These are phyloP conservation scores for Pinguiococcus pyrenoidosus DNA, from an alignment of 108 stramenopile genomes.

Conservation along the genomic window DNA sequence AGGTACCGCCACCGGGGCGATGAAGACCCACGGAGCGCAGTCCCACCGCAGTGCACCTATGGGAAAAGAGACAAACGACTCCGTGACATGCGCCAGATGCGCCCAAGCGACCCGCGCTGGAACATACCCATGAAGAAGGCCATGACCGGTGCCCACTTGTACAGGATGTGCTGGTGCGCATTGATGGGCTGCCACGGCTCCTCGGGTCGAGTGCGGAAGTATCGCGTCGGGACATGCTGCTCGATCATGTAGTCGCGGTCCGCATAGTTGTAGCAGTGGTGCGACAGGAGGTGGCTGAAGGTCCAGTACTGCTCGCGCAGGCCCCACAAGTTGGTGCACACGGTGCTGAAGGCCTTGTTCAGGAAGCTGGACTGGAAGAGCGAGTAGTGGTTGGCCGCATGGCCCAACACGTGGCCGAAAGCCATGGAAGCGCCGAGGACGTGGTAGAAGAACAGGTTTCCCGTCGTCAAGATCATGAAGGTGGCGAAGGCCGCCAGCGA, in stretches of 20 bases:
- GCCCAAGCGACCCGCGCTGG: no score
- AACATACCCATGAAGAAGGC: no score
- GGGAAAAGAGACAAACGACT: no score
- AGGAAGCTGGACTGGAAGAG: not conserved
- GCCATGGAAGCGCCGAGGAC: not conserved
- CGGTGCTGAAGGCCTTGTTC: not conserved
- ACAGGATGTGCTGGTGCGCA: not conserved
- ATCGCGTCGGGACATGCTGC: not conserved
- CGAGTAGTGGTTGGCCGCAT: not conserved
- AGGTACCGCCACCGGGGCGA: no score
- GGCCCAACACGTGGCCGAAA: not conserved
- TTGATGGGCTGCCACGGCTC: not conserved
- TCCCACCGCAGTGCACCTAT: no score
- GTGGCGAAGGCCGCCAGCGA: not conserved
- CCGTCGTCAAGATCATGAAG: not conserved
- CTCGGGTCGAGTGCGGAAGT: not conserved
- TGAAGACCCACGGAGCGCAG: no score
- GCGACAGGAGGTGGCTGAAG: not conserved
- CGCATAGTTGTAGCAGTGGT: not conserved
- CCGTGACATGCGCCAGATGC: no score
- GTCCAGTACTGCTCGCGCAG: not conserved
- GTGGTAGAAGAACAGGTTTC: not conserved
- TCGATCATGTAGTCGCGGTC: not conserved
- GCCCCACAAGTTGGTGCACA: not conserved
- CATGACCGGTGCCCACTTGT: no score